phyloP scores from a whole-genome alignment of 2,329 filamentous ascomycete species.

The Rugonectria rugulosa region DNA sequence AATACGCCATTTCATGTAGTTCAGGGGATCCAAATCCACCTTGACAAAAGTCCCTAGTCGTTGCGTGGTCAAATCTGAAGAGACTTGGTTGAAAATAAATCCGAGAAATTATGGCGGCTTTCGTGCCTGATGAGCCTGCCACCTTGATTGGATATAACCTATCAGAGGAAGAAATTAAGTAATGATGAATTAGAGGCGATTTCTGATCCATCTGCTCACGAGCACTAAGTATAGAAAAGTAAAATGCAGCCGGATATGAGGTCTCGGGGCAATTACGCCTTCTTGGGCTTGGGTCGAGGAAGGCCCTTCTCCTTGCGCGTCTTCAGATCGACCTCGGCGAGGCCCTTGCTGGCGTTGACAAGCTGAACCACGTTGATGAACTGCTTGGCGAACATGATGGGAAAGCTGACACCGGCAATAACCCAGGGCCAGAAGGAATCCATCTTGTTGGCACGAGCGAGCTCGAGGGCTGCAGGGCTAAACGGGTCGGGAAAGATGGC shows the following conservation, averaged over 20 bases:
- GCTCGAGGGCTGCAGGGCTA: conserved; percentile 89
- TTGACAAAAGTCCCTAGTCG: conserved; percentile 32
- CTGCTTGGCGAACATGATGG: conserved; percentile 92
- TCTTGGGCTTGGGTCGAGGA: conserved; percentile 52
- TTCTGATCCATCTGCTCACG: neutral
- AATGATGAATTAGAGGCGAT: too few relatives aligned
- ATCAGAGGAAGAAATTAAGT: too few relatives aligned
- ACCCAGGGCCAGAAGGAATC: conserved; percentile 74
- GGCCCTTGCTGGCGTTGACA: conserved; percentile 88
- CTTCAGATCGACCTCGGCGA: conserved; percentile 88
- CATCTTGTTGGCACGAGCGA: conserved; percentile 94
- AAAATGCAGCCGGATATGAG: neutral
- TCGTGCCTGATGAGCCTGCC: too few relatives aligned
- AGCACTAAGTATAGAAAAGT: conserved; percentile 1
- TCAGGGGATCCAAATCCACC: conserved; percentile 29
- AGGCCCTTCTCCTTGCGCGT: conserved; percentile 64
- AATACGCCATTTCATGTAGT: conserved; percentile 42
- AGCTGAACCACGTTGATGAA: conserved; percentile 94
- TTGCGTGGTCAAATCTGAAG: conserved; percentile 16
- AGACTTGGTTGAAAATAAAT: conserved; percentile 28
- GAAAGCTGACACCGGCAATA: conserved; percentile 79
- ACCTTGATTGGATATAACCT: too few relatives aligned
- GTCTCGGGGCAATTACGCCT: conserved; percentile 35
- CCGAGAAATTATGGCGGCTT: conserved; percentile 16
- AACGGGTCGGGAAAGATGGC: conserved; percentile 88